Percentiles rank a stretch among this genome's conserved stretches.
phyloP scores from a whole-genome alignment of 2,329 filamentous ascomycete genomes.

The Fusarium newnesense region DNA sequence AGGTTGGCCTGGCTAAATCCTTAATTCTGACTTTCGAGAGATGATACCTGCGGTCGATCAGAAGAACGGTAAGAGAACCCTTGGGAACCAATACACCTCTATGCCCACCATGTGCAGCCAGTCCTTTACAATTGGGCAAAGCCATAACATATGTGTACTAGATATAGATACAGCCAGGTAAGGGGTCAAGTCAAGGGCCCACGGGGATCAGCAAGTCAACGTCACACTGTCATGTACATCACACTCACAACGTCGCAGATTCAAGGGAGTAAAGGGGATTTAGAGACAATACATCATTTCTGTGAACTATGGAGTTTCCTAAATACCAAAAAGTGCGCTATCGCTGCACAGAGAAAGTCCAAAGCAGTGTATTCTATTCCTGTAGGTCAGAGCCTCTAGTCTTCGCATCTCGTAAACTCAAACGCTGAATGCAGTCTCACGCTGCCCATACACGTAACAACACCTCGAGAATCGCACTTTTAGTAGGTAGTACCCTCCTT shows the following conservation, averaged over 20 bases:
- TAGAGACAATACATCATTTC: not conserved
- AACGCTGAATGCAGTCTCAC: too few species aligned
- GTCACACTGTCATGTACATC: not conserved
- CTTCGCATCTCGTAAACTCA: accelerated
- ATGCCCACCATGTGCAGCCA: too few species aligned
- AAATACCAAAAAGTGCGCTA: not conserved
- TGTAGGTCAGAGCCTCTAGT: not conserved
- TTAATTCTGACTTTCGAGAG: too few species aligned
- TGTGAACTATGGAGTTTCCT: not conserved
- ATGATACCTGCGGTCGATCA: too few species aligned
- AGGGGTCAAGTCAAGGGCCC: too few species aligned
- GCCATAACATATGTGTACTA: accelerated
- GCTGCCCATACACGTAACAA: accelerated
- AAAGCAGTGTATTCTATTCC: not conserved
- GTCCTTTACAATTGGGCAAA: too few species aligned
- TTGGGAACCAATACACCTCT: too few species aligned
- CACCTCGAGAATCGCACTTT: accelerated
- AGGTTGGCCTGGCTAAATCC: too few species aligned
- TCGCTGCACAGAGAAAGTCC: not conserved
- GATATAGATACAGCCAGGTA: too few species aligned
- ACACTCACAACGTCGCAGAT: accelerated
- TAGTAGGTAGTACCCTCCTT: not conserved
- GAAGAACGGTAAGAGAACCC: too few species aligned
- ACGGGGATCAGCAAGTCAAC: too few species aligned
- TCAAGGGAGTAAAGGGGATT: accelerated